A percentile compares a stretch with the other conserved stretches of the same genome.
Conservation (phyloP, 371 early-diverging fungal species). For the Haplosporangium sp. region DNA sequence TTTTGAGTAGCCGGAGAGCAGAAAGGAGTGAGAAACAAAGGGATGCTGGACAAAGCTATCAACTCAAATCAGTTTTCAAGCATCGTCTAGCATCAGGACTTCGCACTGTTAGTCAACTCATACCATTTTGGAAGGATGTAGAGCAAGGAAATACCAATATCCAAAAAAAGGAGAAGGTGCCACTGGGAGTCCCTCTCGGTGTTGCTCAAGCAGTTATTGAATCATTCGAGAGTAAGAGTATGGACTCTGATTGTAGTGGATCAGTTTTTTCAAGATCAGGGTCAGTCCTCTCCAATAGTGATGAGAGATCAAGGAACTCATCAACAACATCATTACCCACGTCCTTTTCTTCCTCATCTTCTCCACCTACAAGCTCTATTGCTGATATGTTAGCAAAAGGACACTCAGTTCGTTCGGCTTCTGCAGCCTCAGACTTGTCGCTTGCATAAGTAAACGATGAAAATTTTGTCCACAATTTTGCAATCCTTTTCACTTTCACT, state of each 20-base stretch:
- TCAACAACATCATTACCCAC: not conserved
- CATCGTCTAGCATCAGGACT: constrained; percentile 39
- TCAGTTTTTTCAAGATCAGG: constrained; percentile 12
- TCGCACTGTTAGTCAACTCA: constrained; percentile 35
- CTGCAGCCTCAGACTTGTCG: not conserved
- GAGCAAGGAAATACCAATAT: constrained; percentile 31
- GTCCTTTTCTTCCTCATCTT: not conserved
- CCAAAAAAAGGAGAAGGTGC: constrained; percentile 35
- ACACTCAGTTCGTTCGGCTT: constrained; percentile 14
- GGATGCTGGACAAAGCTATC: constrained; percentile 23
- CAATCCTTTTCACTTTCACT: not conserved
- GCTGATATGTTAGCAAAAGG: constrained; percentile 36
- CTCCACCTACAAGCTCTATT: not conserved
- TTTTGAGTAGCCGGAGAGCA: constrained; percentile 18
- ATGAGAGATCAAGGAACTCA: constrained; percentile 2
- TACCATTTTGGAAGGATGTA: constrained; percentile 51
- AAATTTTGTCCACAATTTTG: not conserved
- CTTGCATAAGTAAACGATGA: constrained; percentile 10
- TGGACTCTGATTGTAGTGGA: not conserved
- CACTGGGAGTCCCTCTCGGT: constrained; percentile 29
- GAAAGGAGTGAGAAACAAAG: constrained; percentile 18
- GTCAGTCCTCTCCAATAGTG: constrained; percentile 17
- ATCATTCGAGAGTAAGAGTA: constrained; percentile 29
- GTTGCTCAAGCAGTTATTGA: constrained; percentile 34
- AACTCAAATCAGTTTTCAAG: constrained; percentile 50